Evolutionary conservation across 2,329 filamentous ascomycete genomes (phyloP), one percentile per base, ranked within the genome.

Genomic region (Hymenoscyphus albidus): DNA sequence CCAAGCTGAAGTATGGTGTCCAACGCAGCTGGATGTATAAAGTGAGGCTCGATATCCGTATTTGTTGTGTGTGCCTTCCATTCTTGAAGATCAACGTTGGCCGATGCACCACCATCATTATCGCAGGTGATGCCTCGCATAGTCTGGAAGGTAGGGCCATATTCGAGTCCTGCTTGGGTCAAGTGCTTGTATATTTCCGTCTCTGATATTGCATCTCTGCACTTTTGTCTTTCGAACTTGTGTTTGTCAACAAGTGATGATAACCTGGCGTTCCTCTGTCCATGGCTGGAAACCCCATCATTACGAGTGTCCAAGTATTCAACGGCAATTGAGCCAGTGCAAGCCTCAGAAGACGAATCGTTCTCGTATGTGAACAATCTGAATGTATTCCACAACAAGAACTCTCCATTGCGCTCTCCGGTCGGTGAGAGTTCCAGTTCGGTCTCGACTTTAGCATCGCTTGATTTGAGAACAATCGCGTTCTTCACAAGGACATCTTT

Each of bases 401-500:
- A 57, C 14, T 32, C 27, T 5, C 55, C 32, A 35, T 14, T 57
- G 6, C 55, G n/a, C 55, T 57, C 32, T 38, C 55, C 55, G 16
- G 38, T 32, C 4, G 39, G 31, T 44, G 39, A 27, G 32, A 48
- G 18, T 48, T 51, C 31, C n/a, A 44, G 27, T 27, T 61, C 27
- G 14, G 59, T 61, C n/a, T 51, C 59, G 35, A 55, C 44, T 14
- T 35, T 55, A n/a, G 31, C 44, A 22, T 35, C 42, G 0, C 65
- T 69, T 39, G 31, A 4, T 3, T 75, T 74, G 5, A 83, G 74
- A 0, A 82, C 74, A 32, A 82, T 74, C 0, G 81, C 80, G 57
- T 79, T 77, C n/a, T 76, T 74, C 42, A 83, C 77, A 4, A 74
- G 74, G 2, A 83, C 75, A 57, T 83, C 78, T 14, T 79, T 78